Evolutionary conservation across 1,284 basidiomycete genomes (phyloP).

Genomic region (Pseudozyma sp.): DNA sequence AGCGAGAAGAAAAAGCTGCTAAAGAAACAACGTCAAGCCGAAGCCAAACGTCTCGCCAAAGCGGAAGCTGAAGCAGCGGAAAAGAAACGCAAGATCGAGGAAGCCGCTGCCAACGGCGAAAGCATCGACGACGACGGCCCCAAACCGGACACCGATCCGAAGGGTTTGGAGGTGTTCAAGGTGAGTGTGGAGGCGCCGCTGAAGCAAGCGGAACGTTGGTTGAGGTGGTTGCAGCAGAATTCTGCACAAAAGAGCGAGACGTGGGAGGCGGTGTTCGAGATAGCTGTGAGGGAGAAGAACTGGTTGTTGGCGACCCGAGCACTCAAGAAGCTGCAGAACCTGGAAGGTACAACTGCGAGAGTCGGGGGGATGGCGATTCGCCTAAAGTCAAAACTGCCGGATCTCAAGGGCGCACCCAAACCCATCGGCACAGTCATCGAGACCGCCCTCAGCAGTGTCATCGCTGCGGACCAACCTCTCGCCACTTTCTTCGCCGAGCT

Average conservation of each 20-base stretch:
- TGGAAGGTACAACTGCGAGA: conserved; percentile 76
- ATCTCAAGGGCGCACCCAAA: conserved; percentile 24
- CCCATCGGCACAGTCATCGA: conserved; percentile 69
- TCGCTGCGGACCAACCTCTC: conserved; percentile 69
- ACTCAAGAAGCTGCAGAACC: conserved; percentile 74
- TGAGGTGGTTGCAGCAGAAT: conserved; percentile 78
- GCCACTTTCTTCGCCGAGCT: conserved; percentile 77
- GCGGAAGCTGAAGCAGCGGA: conserved; percentile 36
- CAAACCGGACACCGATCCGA: conserved; percentile 70
- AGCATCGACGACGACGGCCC: conserved; percentile 81
- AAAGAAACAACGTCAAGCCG: conserved; percentile 44
- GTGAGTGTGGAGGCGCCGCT: conserved; percentile 71
- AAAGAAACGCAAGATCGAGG: conserved; percentile 33
- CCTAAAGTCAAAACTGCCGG: conserved; percentile 71
- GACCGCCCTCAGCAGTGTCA: conserved; percentile 67
- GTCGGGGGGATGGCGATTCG: conserved; percentile 80
- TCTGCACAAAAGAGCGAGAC: no score
- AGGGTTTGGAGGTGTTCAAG: conserved; percentile 47
- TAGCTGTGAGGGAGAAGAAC: conserved; percentile 81
- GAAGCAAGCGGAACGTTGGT: conserved; percentile 79
- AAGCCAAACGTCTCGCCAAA: conserved; percentile 29
- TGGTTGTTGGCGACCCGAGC: conserved; percentile 82
- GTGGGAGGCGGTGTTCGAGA: conserved; percentile 83
- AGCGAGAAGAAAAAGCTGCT: conserved; percentile 42
- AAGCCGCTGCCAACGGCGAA: conserved; percentile 38